A percentile compares a stretch with the other conserved stretches of the same genome.
These are phyloP conservation scores for Leccinum aurantiacum DNA, from an alignment of 768 basidiomycete genomes.

Conservation along the genomic window DNA sequence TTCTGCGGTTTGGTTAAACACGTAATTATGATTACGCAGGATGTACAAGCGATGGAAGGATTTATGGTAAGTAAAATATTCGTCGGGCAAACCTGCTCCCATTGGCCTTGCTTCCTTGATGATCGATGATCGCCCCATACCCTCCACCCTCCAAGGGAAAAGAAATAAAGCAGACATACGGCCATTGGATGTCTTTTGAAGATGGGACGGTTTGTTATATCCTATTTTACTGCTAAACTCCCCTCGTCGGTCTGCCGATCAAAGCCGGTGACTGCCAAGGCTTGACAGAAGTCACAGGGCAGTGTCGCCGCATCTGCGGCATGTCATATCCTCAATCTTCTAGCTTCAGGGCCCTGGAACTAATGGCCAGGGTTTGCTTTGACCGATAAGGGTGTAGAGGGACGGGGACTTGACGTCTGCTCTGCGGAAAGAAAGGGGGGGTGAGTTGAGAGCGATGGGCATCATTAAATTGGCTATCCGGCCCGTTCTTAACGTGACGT, in stretches of 20 bases:
- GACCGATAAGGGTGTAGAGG: conserved; percentile 39
- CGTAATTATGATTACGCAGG: not conserved
- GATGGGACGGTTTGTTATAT: conserved; percentile 49
- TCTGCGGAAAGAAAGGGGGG: conserved; percentile 24
- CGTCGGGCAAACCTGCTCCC: not conserved
- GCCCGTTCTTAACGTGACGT: not conserved
- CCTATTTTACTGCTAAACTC: conserved; percentile 28
- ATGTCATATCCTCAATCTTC: conserved; percentile 32
- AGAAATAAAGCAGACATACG: conserved; percentile 17
- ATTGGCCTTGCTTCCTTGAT: not conserved
- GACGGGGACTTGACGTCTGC: conserved; percentile 40
- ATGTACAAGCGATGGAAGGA: not conserved
- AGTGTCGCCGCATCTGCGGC: conserved; percentile 50
- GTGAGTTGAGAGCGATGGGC: not conserved
- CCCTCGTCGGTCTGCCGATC: conserved; percentile 52
- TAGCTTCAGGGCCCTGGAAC: conserved; percentile 25
- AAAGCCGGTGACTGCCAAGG: conserved; percentile 32
- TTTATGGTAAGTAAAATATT: not conserved
- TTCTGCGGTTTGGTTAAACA: conserved; percentile 1
- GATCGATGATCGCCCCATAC: no score
- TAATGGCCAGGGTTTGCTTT: conserved; percentile 46
- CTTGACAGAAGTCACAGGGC: conserved; percentile 36
- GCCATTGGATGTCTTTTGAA: conserved; percentile 41
- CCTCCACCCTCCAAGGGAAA: not conserved
- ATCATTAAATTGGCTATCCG: not conserved